These are phyloP conservation scores for Pseudogymnoascus sp. DNA, from an alignment of 2,329 filamentous ascomycete genomes.

Conservation along the genomic window DNA sequence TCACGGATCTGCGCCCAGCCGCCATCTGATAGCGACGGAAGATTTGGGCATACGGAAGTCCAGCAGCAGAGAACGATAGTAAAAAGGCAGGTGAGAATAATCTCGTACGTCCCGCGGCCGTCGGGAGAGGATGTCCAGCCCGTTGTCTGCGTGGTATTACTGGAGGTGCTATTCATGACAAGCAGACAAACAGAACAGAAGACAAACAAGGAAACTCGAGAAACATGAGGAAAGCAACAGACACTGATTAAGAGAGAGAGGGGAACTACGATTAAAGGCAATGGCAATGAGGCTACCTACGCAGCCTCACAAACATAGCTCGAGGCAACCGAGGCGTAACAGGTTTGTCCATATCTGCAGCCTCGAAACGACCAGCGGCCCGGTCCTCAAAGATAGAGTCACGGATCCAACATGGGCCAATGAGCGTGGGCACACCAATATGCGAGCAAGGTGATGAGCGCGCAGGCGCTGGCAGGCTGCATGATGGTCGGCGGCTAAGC, in stretches of 20 bases:
- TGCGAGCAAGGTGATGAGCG: not conserved
- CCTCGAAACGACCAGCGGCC: not conserved
- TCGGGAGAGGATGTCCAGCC: slow-evolving; percentile 32
- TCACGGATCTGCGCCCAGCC: slow-evolving; percentile 26
- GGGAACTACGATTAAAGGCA: slow-evolving; percentile 15
- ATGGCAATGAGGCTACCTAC: not conserved
- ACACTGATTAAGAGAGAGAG: slow-evolving; percentile 5
- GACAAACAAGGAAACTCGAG: not conserved
- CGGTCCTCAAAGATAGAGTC: not conserved
- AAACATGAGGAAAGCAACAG: not conserved
- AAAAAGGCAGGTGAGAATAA: slow-evolving; percentile 32
- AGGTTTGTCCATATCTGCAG: not conserved
- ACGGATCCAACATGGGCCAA: not conserved
- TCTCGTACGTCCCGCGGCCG: slow-evolving; percentile 34
- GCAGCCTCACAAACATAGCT: not conserved
- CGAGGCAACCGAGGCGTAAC: not conserved
- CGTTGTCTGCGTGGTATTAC: slow-evolving; percentile 7
- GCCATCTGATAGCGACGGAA: slow-evolving; percentile 27
- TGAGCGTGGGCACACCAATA: not conserved
- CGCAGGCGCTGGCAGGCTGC: not conserved
- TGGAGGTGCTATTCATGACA: not conserved
- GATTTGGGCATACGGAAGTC: slow-evolving; percentile 34
- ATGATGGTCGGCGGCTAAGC: not conserved
- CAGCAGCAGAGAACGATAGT: slow-evolving; percentile 38
- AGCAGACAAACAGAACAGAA: not conserved